Percentiles rank a stretch among this genome's conserved stretches.
phyloP scores from a whole-genome alignment of 169 alveolate genomes.

The Plasmodium relictum region DNA sequence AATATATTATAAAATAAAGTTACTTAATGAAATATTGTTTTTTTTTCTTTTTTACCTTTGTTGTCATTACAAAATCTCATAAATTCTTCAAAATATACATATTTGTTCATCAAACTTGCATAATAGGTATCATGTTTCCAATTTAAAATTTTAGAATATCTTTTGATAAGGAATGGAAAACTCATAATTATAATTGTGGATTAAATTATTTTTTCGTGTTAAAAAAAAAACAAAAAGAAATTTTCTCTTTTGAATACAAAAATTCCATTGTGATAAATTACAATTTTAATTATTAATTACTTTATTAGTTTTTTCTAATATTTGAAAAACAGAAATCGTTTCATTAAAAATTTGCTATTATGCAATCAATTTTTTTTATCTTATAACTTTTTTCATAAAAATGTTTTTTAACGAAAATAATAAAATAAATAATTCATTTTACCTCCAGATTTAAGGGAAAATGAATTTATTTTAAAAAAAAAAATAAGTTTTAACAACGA shows the following conservation, averaged over 20 bases:
- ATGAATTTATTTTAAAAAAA: constrained; percentile 15
- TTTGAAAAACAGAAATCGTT: not conserved
- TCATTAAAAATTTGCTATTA: constrained; percentile 9
- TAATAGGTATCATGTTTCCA: constrained; percentile 77
- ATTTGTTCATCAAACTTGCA: constrained; percentile 78
- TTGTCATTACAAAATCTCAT: constrained; percentile 77
- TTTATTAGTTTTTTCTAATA: not conserved
- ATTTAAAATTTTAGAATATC: constrained; percentile 73
- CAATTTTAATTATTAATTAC: not conserved
- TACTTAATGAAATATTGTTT: not conserved
- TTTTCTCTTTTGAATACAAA: constrained; percentile 4
- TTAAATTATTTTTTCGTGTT: not conserved
- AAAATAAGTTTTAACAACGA: constrained; percentile 11
- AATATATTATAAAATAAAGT: no score
- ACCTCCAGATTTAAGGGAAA: constrained; percentile 1
- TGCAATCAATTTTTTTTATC: not conserved
- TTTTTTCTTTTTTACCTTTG: constrained; percentile 57
- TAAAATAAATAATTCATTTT: constrained; percentile 1
- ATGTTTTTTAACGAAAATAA: constrained; percentile 13
- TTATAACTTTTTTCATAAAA: constrained; percentile 18
- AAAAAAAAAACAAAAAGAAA: constrained; percentile 12
- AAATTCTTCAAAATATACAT: constrained; percentile 73
- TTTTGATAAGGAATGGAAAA: constrained; percentile 43
- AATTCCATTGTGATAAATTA: constrained; percentile 20
- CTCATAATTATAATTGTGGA: constrained; percentile 43